Evolutionary conservation across 2,329 filamentous ascomycete species (phyloP).

Genomic region (Pseudocercospora fijiensis): DNA sequence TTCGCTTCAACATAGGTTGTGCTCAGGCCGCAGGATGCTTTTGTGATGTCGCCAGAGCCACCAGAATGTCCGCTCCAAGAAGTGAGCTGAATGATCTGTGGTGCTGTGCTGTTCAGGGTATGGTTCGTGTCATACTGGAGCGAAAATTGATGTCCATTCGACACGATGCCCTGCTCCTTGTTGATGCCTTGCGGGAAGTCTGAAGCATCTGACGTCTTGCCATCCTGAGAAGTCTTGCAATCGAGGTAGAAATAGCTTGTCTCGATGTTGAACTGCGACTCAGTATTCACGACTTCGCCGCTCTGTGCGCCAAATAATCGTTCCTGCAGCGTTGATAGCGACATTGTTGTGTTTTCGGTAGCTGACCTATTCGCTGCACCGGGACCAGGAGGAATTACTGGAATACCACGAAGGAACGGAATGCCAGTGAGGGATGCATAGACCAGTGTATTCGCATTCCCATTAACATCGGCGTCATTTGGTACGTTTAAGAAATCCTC

Average conservation of each 20-base stretch:
- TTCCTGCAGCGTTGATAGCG: background rate
- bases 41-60: slow-evolving; percentile 2
- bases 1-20: slow-evolving; percentile 17
- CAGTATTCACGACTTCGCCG: slow-evolving; percentile 4
- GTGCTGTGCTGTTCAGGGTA: slow-evolving; percentile 13
- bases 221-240: slow-evolving; percentile 6
- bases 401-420: slow-evolving; percentile 6
- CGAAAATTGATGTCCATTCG: slow-evolving; percentile 8
- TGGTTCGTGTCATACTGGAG: slow-evolving; percentile 17
- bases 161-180: slow-evolving; percentile 12
- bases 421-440: slow-evolving; percentile 15
- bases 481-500: slow-evolving; percentile 6
- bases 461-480: slow-evolving; percentile 12
- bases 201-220: background rate
- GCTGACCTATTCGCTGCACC: background rate
- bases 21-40: slow-evolving; percentile 11
- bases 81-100: slow-evolving; percentile 7
- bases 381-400: slow-evolving; percentile 2
- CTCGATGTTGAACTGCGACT: slow-evolving; percentile 16
- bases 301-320: background rate
- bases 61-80: slow-evolving; percentile 11
- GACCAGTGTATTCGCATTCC: background rate
- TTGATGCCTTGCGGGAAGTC: background rate
- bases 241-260: slow-evolving; percentile 15
- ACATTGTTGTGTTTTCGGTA: background rate